A percentile compares a stretch with the other conserved stretches of the same genome.
Conservation (phyloP, 2,329 filamentous ascomycete genomes). For the Diaporthe sp. region DNA sequence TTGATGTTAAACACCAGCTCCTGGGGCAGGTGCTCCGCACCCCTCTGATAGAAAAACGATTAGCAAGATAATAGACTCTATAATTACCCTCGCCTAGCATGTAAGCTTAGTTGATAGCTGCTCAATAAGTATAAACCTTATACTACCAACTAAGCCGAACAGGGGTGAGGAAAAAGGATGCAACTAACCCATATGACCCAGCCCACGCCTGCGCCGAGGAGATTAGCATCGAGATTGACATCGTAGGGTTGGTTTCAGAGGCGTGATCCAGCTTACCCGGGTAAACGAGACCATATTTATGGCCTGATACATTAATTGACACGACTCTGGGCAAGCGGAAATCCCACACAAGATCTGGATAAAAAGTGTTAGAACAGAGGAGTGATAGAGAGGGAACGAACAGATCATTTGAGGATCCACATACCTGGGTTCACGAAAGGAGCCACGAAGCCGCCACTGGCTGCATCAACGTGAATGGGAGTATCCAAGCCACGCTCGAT, state of each 20-base stretch:
- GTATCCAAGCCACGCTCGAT: slow-evolving; percentile 79
- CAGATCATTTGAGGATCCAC: too few species aligned
- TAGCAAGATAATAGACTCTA: too few species aligned
- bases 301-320: slow-evolving; percentile 93
- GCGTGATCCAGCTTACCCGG: slow-evolving; percentile 69
- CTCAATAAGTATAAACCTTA: too few species aligned
- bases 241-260: background rate
- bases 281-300: slow-evolving; percentile 64
- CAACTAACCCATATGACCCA: slow-evolving; percentile 98
- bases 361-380: slow-evolving; percentile 59
- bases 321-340: slow-evolving; percentile 90
- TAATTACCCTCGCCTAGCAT: too few species aligned
- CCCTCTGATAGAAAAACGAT: too few species aligned
- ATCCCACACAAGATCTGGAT: slow-evolving; percentile 80
- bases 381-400: background rate
- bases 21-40: slow-evolving; percentile 83
- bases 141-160: too few species aligned
- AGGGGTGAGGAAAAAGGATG: too few species aligned
- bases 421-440: slow-evolving; percentile 74
- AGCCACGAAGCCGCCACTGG: slow-evolving; percentile 65
- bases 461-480: slow-evolving; percentile 65
- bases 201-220: slow-evolving; percentile 69
- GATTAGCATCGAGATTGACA: background rate
- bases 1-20: slow-evolving; percentile 99
- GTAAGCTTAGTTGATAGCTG: too few species aligned